Evolutionary conservation across 306 rosid species (phyloP).

Genomic region (Casuarina glauca): DNA sequence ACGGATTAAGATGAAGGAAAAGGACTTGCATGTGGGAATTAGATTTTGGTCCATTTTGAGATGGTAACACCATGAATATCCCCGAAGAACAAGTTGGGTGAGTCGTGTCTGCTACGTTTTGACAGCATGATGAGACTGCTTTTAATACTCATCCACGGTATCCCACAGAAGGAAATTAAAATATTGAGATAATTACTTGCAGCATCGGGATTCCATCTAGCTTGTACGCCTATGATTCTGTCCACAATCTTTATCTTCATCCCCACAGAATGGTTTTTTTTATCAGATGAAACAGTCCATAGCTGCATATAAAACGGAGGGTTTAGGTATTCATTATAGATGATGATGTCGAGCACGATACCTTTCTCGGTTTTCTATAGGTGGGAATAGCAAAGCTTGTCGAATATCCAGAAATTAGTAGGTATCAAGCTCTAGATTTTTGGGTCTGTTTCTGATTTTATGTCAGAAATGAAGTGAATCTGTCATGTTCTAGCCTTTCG

Average conservation of each 20-base stretch:
- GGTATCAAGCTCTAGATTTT: not conserved
- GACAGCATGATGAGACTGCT: not conserved
- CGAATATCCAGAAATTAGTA: not conserved
- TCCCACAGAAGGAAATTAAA: not conserved
- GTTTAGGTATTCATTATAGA: not conserved
- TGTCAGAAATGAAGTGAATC: not conserved
- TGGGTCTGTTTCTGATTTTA: not conserved
- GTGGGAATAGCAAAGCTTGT: not conserved
- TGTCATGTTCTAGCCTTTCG: not conserved
- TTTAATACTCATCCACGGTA: not conserved
- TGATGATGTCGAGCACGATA: not conserved
- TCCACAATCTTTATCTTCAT: not conserved
- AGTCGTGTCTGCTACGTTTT: not conserved
- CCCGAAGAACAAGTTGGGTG: too few relatives aligned
- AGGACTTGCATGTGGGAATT: not conserved
- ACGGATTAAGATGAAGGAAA: not conserved
- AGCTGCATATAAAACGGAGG: not conserved
- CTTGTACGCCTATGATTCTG: not conserved
- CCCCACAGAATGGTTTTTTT: too few relatives aligned
- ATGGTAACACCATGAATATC: not conserved
- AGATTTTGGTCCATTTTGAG: not conserved
- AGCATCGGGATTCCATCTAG: not conserved
- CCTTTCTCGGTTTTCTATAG: not conserved
- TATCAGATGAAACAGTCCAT: too few relatives aligned
- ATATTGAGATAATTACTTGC: not conserved